A percentile compares a stretch with the other conserved stretches of the same genome.
Evolutionary conservation across 768 basidiomycete genomes (phyloP).

Genomic region (Panaeolus papilionaceus): DNA sequence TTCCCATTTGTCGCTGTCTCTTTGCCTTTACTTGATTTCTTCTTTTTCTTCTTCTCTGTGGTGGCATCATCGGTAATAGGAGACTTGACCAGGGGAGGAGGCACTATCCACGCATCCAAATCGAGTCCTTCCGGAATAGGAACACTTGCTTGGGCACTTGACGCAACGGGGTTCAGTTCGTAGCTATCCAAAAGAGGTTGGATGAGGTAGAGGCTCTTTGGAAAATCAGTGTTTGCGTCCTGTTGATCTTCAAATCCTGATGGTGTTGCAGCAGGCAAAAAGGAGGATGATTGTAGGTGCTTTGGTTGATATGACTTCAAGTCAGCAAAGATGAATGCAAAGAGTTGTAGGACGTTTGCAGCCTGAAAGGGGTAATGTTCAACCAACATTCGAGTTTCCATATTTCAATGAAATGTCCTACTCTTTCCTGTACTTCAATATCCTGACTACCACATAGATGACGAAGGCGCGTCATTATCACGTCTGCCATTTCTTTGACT

Average conservation of each 20-base stretch:
- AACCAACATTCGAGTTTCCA: constrained; percentile 4
- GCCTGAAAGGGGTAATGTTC: constrained; percentile 53
- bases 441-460: constrained; percentile 67
- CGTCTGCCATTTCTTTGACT: constrained; percentile 67
- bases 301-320: constrained; percentile 59
- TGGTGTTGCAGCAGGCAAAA: constrained; percentile 41
- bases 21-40: constrained; percentile 29
- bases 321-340: constrained; percentile 79
- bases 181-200: constrained; percentile 77
- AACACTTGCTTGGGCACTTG: constrained; percentile 81
- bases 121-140: constrained; percentile 85
- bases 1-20: constrained; percentile 16
- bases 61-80: constrained; percentile 24
- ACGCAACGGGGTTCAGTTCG: constrained; percentile 86
- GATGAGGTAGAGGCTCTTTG: constrained; percentile 89
- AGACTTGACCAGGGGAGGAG: constrained; percentile 55
- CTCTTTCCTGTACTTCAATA: constrained; percentile 93
- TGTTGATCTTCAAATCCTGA: constrained; percentile 44
- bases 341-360: constrained; percentile 78
- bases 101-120: constrained; percentile 85
- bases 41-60: constrained; percentile 49
- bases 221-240: constrained; percentile 53
- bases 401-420: constrained; percentile 42
- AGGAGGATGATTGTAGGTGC: constrained; percentile 34
- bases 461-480: constrained; percentile 61